These are phyloP conservation scores for Aspergillus haitiensis DNA, from an alignment of 495 filamentous ascomycete genomes.

Conservation along the genomic window DNA sequence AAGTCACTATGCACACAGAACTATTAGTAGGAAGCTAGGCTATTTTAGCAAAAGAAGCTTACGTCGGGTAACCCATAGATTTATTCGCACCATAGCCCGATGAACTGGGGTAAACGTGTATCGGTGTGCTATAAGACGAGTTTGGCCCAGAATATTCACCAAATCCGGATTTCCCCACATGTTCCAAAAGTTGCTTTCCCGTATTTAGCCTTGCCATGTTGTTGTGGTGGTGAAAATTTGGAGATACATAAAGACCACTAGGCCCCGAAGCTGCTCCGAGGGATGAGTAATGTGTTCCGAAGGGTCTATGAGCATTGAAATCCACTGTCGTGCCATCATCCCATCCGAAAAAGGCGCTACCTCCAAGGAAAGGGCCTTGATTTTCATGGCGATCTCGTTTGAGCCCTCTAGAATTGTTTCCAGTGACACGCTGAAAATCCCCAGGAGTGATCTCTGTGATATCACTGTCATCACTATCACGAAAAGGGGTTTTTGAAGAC, in stretches of 20 bases:
- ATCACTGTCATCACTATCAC: conserved; percentile 35
- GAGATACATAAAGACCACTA: conserved; percentile 5
- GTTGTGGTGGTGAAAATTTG: conserved; percentile 21
- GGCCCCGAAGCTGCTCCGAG: conserved; percentile 10
- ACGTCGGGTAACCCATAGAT: conserved; percentile 10
- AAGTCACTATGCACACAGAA: conserved; percentile 21
- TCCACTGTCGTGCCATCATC: background rate
- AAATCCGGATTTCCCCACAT: conserved; percentile 13
- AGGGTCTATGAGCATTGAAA: background rate
- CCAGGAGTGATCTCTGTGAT: conserved; percentile 28
- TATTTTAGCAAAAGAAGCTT: background rate
- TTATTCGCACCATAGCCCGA: background rate
- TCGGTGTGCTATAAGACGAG: conserved; percentile 2
- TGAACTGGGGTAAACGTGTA: background rate
- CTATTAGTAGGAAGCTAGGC: background rate
- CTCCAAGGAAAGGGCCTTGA: background rate
- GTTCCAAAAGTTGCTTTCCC: conserved; percentile 13
- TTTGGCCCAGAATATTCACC: conserved; percentile 1
- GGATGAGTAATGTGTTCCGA: background rate
- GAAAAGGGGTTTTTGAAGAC: background rate
- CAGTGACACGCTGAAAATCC: conserved; percentile 20
- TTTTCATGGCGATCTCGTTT: background rate
- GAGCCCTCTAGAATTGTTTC: background rate
- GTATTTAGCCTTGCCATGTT: conserved; percentile 25
- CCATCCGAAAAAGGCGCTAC: background rate